These are phyloP conservation scores for Entelexis paramagnoliae DNA, from an alignment of 1,139 yeast genomes.

Conservation along the genomic window DNA sequence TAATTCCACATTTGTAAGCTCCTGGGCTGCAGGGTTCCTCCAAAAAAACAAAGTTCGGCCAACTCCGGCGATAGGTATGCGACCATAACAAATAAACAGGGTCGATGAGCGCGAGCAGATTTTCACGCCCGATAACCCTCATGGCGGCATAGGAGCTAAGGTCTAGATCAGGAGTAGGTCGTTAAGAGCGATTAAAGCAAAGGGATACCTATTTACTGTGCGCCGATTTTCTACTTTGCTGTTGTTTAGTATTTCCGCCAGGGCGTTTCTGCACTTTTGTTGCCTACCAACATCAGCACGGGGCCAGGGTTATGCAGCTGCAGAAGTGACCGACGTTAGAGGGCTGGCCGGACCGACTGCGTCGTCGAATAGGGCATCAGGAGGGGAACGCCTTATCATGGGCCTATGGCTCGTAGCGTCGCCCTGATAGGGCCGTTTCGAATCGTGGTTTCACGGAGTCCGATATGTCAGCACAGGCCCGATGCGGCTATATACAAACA, in stretches of 20 bases:
- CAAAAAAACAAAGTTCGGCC: constrained; percentile 20
- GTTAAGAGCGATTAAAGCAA: too few relatives aligned
- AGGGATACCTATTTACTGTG: too few relatives aligned
- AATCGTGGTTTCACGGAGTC: not conserved
- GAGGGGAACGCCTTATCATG: not conserved
- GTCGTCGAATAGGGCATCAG: constrained; percentile 5
- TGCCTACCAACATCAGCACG: not conserved
- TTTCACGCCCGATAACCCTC: not conserved
- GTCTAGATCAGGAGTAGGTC: too few relatives aligned
- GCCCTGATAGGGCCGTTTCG: not conserved
- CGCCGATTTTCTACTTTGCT: not conserved
- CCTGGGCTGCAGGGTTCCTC: constrained; percentile 15
- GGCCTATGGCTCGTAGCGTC: not conserved
- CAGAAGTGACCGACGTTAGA: constrained; percentile 6
- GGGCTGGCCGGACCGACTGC: constrained; percentile 1
- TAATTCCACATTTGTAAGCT: constrained; percentile 13
- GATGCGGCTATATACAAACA: constrained; percentile 15
- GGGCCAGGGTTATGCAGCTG: constrained; percentile 7
- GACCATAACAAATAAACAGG: constrained; percentile 18
- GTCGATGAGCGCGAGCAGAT: not conserved
- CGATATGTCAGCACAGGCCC: constrained; percentile 1
- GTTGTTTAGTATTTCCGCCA: not conserved
- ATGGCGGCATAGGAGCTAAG: not conserved
- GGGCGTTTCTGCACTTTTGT: not conserved
- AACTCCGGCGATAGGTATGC: constrained; percentile 15